Base-by-base conservation (phyloP, 805 yeast species). In the Dipodascus albidus region DNA sequence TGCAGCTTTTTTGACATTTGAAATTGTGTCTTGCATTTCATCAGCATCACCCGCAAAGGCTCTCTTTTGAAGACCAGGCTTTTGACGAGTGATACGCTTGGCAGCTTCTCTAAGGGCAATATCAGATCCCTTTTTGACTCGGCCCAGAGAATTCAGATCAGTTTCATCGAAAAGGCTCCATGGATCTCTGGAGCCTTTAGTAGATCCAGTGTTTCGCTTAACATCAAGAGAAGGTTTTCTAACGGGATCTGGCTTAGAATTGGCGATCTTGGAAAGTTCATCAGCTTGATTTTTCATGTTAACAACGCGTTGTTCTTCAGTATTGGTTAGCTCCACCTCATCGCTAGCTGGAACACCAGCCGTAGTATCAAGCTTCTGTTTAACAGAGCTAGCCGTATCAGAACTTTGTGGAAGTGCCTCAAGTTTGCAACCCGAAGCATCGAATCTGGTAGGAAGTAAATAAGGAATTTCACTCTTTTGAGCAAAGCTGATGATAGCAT, bases 11-110 rank as follows among this genome's bases (percentile, higher is more conserved):
- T 27, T 27, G 11, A 11, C 33, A 27, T 27, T 27, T 6, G 11
- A 11, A 27, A 27, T 11, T 6, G 33, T 6, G 9, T 6, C 6
- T 27, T 27, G 9, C 9, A 27, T 27, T 27, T 27, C 85, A 44
- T 91, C 96, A 65, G 93, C 91, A 70, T 91, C 99, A 24, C 98
- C 98, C 2, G 97, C 97, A 74, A 91, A 91, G 0, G 98, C 99
- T 64, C 89, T 84, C 57, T 83, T 80, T 27, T 6, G 11, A 27
- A 27, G 33, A 6, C 33, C 33, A 27, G 33, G 11, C 9, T 11
- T 6, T 27, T 27, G 33, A 27, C 33, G 33, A 27, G 33, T 6
- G 33, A 27, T 11, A 27, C 20, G 17, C 15, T 38, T 38, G 4
- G 44, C 44, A 3, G 44, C 44, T 38, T 38, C 44, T 19, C 6